Evolutionary conservation across 1,139 yeast species (phyloP), one percentile per base, ranked within the genome.

Genomic region (Hanseniaspora sp.): DNA sequence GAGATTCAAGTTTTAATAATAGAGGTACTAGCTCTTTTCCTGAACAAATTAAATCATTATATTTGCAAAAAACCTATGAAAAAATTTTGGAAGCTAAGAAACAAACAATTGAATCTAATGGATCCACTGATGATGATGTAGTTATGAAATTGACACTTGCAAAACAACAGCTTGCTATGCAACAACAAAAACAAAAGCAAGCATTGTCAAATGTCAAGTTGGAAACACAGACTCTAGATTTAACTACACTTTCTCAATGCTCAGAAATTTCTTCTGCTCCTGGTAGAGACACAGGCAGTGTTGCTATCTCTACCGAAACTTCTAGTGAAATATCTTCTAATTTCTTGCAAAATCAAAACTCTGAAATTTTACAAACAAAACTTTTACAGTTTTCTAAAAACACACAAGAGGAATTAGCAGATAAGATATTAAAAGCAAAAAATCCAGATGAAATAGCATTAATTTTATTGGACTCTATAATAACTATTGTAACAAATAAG

Each of bases 1-100:
- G 56, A 45, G 56, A 53, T 17, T 53, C 56, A 3, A 53, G 53
- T 17, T 53, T 53, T 28, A 53, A 53, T 23, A 53, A 53, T 42
- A 53, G 56, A 39, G 56, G 56, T 6, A 53, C 38, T 15, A 53
- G 52, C 35, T 37, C 46, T 34, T 48, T 37, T 48, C 49, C 56
- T 9, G 52, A 53, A 5, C 46, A 53, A 28, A 44, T 44, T 12
- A 53, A 48, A 48, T 43, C 44, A 5, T 29, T 42, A 9, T 45
- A 43, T 39, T 48, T 53, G 17, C 48, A 53, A 45, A 53, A 44
- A 33, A 45, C 56, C 1, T 53, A 48, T 44, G 56, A 53, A 40
- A 51, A 53, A 15, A 30, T 53, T 6, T 28, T 48, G 17, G 56
- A 53, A 53, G 56, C 53, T 3, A 48, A 47, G 30, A 39, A 29